These are phyloP conservation scores for Hirsutella minnesotensis DNA, from an alignment of 2,329 filamentous ascomycete species.

Conservation along the genomic window DNA sequence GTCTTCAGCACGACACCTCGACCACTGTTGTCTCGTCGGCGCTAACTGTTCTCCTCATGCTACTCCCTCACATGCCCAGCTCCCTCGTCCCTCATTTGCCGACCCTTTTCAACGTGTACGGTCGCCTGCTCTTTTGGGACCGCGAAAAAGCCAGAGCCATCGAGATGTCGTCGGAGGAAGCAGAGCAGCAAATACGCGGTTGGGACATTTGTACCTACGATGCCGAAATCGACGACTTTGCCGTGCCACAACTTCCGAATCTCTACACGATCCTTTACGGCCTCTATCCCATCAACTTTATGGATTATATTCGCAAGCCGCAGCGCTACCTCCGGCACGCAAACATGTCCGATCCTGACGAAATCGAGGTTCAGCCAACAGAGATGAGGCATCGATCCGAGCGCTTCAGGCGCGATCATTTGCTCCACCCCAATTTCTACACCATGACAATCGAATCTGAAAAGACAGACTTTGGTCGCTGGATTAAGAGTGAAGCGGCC, in stretches of 20 bases:
- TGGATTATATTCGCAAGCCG: slow-evolving; percentile 76
- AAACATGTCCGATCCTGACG: slow-evolving; percentile 56
- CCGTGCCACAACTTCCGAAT: slow-evolving; percentile 55
- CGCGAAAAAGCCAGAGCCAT: slow-evolving; percentile 31
- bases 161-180: slow-evolving; percentile 26
- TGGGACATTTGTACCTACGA: slow-evolving; percentile 58
- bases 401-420: slow-evolving; percentile 58
- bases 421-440: slow-evolving; percentile 78
- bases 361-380: slow-evolving; percentile 66
- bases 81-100: slow-evolving; percentile 58
- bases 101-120: slow-evolving; percentile 71
- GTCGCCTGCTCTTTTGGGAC: slow-evolving; percentile 70
- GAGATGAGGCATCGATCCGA: slow-evolving; percentile 69
- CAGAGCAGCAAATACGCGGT: slow-evolving; percentile 14
- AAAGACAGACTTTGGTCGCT: slow-evolving; percentile 62
- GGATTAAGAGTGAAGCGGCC: slow-evolving; percentile 67
- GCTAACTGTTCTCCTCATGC: slow-evolving; percentile 66
- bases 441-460: slow-evolving; percentile 69
- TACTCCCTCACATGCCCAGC: slow-evolving; percentile 68
- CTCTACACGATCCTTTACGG: slow-evolving; percentile 79
- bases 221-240: slow-evolving; percentile 48
- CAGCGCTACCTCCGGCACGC: slow-evolving; percentile 66
- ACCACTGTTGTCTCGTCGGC: slow-evolving; percentile 66
- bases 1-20: slow-evolving; percentile 66
- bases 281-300: slow-evolving; percentile 74